phyloP scores from a whole-genome alignment of 2,329 filamentous ascomycete genomes.

The Coniochaeta sp. region DNA sequence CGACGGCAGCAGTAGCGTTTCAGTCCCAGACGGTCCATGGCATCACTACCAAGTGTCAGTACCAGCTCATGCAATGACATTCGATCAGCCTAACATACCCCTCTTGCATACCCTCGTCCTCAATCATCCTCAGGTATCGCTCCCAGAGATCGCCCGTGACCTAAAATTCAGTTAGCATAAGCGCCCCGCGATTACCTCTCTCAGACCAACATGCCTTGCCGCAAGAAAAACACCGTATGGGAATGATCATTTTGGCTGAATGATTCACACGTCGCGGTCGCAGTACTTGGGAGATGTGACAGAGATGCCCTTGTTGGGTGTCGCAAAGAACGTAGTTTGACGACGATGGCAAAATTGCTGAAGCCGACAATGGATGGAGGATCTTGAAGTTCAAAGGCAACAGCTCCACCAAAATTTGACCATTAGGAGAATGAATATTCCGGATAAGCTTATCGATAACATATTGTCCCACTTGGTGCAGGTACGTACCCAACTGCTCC shows the following conservation, averaged over 20 bases:
- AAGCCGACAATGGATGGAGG: background rate
- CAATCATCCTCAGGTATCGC: constrained; percentile 78
- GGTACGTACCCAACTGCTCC: background rate
- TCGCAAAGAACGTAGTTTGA: background rate
- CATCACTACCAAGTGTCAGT: constrained; percentile 58
- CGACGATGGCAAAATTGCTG: constrained; percentile 1
- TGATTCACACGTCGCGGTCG: background rate
- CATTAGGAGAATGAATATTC: background rate
- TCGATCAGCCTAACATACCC: constrained; percentile 47
- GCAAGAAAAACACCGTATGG: constrained; percentile 96
- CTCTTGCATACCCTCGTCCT: constrained; percentile 63
- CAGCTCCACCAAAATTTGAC: background rate
- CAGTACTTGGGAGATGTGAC: background rate
- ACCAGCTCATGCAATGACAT: background rate
- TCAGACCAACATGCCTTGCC: constrained; percentile 67
- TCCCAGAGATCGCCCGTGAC: constrained; percentile 98
- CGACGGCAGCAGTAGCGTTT: constrained; percentile 97
- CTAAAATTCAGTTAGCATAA: constrained; percentile 40
- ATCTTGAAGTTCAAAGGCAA: background rate
- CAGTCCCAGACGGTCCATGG: constrained; percentile 89
- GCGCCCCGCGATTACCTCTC: constrained; percentile 5
- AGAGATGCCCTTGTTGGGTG: background rate
- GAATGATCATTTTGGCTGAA: constrained; percentile 82
- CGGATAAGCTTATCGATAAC: background rate
- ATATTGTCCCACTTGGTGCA: background rate